Evolutionary conservation across 805 yeast species (phyloP).

Genomic region (Ogataea zsoltii): DNA sequence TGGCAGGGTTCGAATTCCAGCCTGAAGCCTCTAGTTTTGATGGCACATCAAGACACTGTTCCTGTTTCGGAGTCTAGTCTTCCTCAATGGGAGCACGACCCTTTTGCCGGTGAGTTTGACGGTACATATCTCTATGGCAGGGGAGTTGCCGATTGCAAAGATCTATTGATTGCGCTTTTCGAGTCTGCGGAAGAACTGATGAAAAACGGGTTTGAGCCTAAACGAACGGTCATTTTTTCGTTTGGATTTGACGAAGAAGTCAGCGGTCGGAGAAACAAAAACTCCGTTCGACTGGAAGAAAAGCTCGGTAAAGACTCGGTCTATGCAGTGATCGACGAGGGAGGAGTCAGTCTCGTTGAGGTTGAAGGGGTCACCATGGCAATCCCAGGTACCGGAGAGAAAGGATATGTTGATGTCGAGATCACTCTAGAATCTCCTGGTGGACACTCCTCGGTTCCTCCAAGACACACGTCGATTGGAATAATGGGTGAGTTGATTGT

Average conservation of each 20-base stretch:
- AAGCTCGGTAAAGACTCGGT: slow-evolving; percentile 44
- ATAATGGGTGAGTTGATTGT: slow-evolving; percentile 43
- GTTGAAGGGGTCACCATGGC: slow-evolving; percentile 42
- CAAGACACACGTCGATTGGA: slow-evolving; percentile 50
- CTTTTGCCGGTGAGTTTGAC: slow-evolving; percentile 40
- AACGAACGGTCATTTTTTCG: slow-evolving; percentile 45
- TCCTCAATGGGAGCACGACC: slow-evolving; percentile 40
- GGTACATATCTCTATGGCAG: slow-evolving; percentile 41
- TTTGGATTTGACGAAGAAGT: slow-evolving; percentile 56
- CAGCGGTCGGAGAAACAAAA: slow-evolving; percentile 38
- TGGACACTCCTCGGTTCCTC: slow-evolving; percentile 54
- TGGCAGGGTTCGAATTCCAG: slow-evolving; percentile 43
- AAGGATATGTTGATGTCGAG: slow-evolving; percentile 45
- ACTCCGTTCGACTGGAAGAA: slow-evolving; percentile 36
- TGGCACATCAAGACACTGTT: slow-evolving; percentile 56
- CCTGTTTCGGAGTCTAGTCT: slow-evolving; percentile 45
- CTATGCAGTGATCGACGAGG: slow-evolving; percentile 48
- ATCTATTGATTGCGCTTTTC: slow-evolving; percentile 42
- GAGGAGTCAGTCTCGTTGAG: slow-evolving; percentile 38
- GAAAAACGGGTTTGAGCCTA: slow-evolving; percentile 39
- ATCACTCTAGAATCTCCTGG: slow-evolving; percentile 47
- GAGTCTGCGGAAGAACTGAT: slow-evolving; percentile 34
- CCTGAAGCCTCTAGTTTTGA: slow-evolving; percentile 46
- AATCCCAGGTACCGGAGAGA: slow-evolving; percentile 49
- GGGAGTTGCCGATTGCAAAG: slow-evolving; percentile 46